phyloP scores from a whole-genome alignment of 805 yeast species.

The Saccharomycopsis amapae region DNA sequence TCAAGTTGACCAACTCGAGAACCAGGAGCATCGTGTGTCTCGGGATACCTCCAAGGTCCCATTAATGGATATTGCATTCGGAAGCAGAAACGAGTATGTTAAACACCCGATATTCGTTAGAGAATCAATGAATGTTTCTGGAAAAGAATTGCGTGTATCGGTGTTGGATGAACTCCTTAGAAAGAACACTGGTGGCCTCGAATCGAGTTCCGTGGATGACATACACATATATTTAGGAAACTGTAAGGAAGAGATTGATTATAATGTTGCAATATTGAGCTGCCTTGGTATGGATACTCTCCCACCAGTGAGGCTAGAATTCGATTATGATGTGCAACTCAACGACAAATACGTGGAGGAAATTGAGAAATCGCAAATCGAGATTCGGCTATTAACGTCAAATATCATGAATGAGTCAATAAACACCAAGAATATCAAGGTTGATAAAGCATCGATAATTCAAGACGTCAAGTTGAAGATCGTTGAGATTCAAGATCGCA shows the following conservation, averaged over 20 bases:
- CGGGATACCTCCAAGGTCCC: neutral
- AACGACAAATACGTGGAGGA: neutral
- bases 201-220: neutral
- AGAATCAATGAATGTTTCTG: neutral
- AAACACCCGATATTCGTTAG: neutral
- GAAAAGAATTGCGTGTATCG: neutral
- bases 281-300: neutral
- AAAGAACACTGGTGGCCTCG: neutral
- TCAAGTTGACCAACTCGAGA: too few relatives aligned
- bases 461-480: slow-evolving; percentile 24
- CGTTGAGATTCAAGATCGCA: slow-evolving; percentile 25
- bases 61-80: neutral
- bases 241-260: neutral
- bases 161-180: neutral
- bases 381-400: neutral
- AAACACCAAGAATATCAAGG: neutral
- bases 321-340: neutral
- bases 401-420: neutral
- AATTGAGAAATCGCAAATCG: neutral
- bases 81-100: neutral
- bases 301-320: neutral
- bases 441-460: slow-evolving; percentile 16
- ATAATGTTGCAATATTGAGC: neutral
- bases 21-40: too few relatives aligned
- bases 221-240: neutral